Percentiles rank a stretch among this genome's conserved stretches.
These are phyloP conservation scores for Dactylellina cionopaga DNA, from an alignment of 2,329 filamentous ascomycete species.

Conservation along the genomic window DNA sequence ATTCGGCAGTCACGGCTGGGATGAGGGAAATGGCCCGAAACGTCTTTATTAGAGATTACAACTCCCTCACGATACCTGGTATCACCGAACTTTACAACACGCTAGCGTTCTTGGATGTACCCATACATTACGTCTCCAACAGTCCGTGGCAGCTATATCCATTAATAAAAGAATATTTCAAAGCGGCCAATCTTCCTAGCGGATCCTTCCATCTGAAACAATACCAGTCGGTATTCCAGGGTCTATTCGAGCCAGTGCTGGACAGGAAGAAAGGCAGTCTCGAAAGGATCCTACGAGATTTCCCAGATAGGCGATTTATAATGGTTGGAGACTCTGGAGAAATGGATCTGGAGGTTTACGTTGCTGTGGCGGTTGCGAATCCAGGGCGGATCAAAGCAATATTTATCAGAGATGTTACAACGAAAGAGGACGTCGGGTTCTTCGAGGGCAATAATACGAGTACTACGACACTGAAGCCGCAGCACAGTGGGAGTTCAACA, in stretches of 20 bases:
- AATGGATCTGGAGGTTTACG: constrained; percentile 96
- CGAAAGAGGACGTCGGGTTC: constrained; percentile 74
- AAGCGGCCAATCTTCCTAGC: constrained; percentile 78
- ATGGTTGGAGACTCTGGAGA: constrained; percentile 96
- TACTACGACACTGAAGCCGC: constrained; percentile 11
- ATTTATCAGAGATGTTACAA: constrained; percentile 96
- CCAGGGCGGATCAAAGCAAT: constrained; percentile 84
- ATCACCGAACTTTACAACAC: constrained; percentile 88
- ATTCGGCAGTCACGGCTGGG: constrained; percentile 86
- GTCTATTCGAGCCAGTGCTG: constrained; percentile 96
- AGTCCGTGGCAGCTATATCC: constrained; percentile 98
- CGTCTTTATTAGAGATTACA: constrained; percentile 87
- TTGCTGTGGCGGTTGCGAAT: constrained; percentile 85
- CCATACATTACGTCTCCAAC: constrained; percentile 98
- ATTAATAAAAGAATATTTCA: constrained; percentile 81
- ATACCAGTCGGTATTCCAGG: constrained; percentile 95
- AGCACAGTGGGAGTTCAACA: constrained; percentile 23
- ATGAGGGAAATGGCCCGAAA: constrained; percentile 96
- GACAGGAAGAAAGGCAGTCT: constrained; percentile 91
- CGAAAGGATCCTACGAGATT: constrained; percentile 85
- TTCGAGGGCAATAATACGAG: constrained; percentile 70
- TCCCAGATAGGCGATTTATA: constrained; percentile 87
- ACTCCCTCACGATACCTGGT: constrained; percentile 82
- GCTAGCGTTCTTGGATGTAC: constrained; percentile 81
- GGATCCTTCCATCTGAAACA: constrained; percentile 96